phyloP scores from a whole-genome alignment of 306 rosid species.

The Lagenaria siceraria region DNA sequence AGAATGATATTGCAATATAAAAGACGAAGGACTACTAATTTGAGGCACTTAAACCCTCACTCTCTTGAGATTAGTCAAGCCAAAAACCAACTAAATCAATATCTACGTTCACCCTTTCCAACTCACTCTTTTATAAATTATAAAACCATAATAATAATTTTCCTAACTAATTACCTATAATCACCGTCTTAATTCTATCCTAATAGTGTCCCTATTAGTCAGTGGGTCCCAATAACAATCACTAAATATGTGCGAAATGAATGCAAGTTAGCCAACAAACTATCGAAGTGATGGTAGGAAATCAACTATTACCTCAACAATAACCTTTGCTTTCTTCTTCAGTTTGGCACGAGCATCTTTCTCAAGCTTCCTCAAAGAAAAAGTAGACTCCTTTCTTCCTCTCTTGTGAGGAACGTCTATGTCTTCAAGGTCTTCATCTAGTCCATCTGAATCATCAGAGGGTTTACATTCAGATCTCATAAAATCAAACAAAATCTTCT shows the following conservation, averaged over 20 bases:
- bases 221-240: not conserved
- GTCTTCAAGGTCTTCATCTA: conserved; percentile 45
- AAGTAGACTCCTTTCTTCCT: conserved; percentile 23
- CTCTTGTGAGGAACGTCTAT: conserved; percentile 22
- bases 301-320: conserved; percentile 65
- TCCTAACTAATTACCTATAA: not conserved
- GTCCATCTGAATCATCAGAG: conserved; percentile 36
- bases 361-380: conserved; percentile 29
- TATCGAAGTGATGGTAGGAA: not conserved
- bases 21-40: too few relatives aligned
- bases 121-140: not conserved
- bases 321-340: conserved; percentile 50
- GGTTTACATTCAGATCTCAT: conserved; percentile 4
- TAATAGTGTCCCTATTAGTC: not conserved
- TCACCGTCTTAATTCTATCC: not conserved
- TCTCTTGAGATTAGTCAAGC: not conserved
- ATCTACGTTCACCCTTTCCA: not conserved
- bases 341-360: conserved; percentile 43
- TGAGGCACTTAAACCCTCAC: not conserved
- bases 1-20: not conserved
- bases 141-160: not conserved
- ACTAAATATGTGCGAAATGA: not conserved
- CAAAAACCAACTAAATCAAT: not conserved
- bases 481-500: not conserved
- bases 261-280: not conserved